Percentiles rank a stretch among this genome's conserved stretches.
These are phyloP conservation scores for Flaveria sonorensis DNA, from an alignment of 129 eudicot species.

Conservation along the genomic window DNA sequence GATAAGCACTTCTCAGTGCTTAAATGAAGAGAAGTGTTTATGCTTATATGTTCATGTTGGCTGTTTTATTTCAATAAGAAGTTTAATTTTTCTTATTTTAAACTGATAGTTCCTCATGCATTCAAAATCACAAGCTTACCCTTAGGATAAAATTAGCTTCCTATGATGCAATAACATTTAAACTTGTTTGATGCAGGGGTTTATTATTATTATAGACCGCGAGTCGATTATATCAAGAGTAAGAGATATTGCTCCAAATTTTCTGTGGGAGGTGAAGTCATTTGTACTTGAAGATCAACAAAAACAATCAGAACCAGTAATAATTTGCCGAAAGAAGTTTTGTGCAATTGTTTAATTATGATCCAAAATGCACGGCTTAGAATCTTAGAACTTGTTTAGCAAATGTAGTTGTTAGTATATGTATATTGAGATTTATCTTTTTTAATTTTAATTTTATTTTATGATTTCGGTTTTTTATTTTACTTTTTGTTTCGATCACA, in stretches of 20 bases:
- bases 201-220: conserved; percentile 67
- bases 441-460: not conserved
- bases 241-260: conserved; percentile 62
- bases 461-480: not conserved
- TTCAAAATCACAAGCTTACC: not conserved
- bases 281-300: conserved; percentile 60
- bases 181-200: conserved; percentile 50
- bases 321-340: conserved; percentile 76
- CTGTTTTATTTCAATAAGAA: not conserved
- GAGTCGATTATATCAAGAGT: conserved; percentile 59
- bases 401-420: not conserved
- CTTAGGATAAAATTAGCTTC: not conserved
- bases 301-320: conserved; percentile 55
- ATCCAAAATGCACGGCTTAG: not conserved
- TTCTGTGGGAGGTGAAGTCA: conserved; percentile 75
- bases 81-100: not conserved
- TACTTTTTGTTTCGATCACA: not conserved
- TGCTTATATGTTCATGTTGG: not conserved
- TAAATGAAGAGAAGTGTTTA: no score
- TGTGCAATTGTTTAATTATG: conserved; percentile 63
- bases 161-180: not conserved
- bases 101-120: not conserved
- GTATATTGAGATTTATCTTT: not conserved
- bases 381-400: no score
- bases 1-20: not conserved